phyloP scores from a whole-genome alignment of 2,329 filamentous ascomycete species.

The Claviceps pazoutovae region DNA sequence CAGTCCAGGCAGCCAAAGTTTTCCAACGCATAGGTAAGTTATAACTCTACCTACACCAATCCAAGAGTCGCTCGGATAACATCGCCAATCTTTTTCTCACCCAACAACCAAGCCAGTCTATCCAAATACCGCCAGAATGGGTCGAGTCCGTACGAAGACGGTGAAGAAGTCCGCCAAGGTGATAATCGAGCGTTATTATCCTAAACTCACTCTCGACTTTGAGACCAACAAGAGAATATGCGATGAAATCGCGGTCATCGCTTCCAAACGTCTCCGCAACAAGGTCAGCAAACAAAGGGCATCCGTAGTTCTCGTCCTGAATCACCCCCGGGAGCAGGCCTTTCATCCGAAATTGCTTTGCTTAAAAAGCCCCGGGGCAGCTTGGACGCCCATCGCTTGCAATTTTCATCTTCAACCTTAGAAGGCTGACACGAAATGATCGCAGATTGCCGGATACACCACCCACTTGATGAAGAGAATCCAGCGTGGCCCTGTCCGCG shows the following conservation, averaged over 20 bases:
- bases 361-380: too few relatives aligned
- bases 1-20: too few relatives aligned
- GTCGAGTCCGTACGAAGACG: constrained; percentile 58
- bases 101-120: constrained; percentile 18
- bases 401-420: neutral
- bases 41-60: too few relatives aligned
- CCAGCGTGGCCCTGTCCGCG: constrained; percentile 95
- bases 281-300: constrained; percentile 49
- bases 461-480: constrained; percentile 99
- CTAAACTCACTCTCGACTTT: constrained; percentile 97
- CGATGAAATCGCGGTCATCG: constrained; percentile 99
- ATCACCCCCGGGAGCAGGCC: too few relatives aligned
- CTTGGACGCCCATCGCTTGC: too few relatives aligned
- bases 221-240: constrained; percentile 99
- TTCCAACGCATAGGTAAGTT: too few relatives aligned
- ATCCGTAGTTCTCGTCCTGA: too few relatives aligned
- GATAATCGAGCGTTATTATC: constrained; percentile 98
- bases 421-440: neutral
- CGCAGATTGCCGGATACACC: constrained; percentile 90
- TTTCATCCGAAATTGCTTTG: neutral
- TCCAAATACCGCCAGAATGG: constrained; percentile 47
- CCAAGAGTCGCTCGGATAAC: too few relatives aligned
- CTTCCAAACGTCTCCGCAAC: constrained; percentile 97
- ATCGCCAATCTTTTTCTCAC: constrained; percentile 14
- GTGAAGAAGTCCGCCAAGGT: constrained; percentile 85